These are phyloP conservation scores for Mycena kentingensis DNA, from an alignment of 768 basidiomycete genomes.

Conservation along the genomic window DNA sequence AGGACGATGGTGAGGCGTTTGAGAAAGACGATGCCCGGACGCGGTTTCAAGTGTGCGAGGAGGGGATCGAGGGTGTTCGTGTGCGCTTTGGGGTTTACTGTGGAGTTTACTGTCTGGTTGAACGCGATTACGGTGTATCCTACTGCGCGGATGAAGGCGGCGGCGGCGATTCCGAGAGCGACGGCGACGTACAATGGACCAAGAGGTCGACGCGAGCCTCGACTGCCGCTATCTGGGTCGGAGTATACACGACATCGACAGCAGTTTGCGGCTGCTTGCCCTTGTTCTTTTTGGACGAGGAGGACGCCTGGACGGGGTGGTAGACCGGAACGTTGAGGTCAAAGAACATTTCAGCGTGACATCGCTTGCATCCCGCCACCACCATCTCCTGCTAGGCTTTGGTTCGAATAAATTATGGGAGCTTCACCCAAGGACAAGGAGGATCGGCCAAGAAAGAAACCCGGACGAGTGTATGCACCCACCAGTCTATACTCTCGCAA, in stretches of 20 bases:
- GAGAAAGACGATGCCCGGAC: constrained; percentile 63
- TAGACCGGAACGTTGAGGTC: constrained; percentile 67
- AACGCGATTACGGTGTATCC: constrained; percentile 84
- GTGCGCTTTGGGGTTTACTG: constrained; percentile 71
- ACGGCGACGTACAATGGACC: constrained; percentile 66
- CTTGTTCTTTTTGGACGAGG: constrained; percentile 56
- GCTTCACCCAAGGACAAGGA: constrained; percentile 19
- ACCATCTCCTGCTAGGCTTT: too few species aligned
- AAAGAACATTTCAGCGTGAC: constrained; percentile 54
- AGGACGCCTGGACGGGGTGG: constrained; percentile 32
- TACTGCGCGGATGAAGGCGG: constrained; percentile 48
- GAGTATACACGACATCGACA: constrained; percentile 43
- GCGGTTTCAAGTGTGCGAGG: constrained; percentile 58
- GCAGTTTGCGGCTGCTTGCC: constrained; percentile 47
- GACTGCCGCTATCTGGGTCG: constrained; percentile 56
- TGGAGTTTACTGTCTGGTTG: constrained; percentile 70
- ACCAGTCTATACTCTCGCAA: not conserved
- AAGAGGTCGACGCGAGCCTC: constrained; percentile 70
- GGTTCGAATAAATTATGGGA: too few species aligned
- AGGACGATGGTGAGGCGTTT: constrained; percentile 80
- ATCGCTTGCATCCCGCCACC: not conserved
- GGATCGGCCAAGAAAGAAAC: constrained; percentile 19
- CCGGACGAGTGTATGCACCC: constrained; percentile 19
- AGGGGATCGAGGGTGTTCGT: constrained; percentile 63
- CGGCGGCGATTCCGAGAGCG: too few species aligned